Evolutionary conservation across 441 rosid species (phyloP).

Genomic region (Manihot esculenta): DNA sequence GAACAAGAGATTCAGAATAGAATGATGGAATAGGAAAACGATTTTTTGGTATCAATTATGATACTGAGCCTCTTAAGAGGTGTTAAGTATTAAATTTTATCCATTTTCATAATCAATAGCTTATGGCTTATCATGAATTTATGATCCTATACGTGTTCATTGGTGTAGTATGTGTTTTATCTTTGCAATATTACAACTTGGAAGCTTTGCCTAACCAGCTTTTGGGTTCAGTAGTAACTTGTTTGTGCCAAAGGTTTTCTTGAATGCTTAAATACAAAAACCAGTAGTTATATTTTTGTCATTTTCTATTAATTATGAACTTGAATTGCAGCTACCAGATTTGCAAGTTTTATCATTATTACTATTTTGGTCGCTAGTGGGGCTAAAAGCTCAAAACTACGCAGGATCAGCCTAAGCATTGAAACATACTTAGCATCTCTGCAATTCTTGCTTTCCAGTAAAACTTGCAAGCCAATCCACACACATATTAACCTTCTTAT

Average conservation of each 20-base stretch:
- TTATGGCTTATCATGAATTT: not conserved
- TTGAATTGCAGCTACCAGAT: not conserved
- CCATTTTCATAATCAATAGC: not conserved
- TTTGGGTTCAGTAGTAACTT: not conserved
- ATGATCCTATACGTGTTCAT: not conserved
- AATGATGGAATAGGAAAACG: not conserved
- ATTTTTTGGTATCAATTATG: not conserved
- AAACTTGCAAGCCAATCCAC: not conserved
- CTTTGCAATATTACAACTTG: not conserved
- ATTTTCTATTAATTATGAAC: not conserved
- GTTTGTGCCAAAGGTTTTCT: not conserved
- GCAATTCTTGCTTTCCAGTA: too few species aligned
- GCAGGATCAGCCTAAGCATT: not conserved
- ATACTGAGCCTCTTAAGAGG: not conserved
- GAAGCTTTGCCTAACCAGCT: not conserved
- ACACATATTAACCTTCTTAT: not conserved
- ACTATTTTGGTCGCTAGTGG: not conserved
- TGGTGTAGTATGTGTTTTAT: not conserved
- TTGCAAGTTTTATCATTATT: not conserved
- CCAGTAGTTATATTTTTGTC: too few species aligned
- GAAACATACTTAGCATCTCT: not conserved
- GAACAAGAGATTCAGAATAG: not conserved
- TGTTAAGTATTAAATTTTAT: not conserved
- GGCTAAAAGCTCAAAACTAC: not conserved
- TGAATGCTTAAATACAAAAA: not conserved